Conservation (phyloP, 495 filamentous ascomycete genomes). For the Aspergillus incahuasiensis region DNA sequence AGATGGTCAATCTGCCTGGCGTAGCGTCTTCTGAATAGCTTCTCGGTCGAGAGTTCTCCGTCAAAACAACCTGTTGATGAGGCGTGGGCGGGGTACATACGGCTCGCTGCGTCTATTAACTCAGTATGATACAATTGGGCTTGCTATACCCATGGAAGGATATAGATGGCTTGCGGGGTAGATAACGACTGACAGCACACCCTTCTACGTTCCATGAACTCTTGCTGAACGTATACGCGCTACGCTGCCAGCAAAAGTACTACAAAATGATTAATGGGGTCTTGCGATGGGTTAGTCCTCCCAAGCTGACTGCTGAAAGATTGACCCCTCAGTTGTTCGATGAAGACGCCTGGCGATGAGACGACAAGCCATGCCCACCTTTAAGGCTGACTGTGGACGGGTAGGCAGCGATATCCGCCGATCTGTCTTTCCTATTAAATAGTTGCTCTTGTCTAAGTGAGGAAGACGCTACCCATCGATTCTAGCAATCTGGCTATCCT, state of each 20-base stretch:
- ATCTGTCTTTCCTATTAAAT: too few species aligned
- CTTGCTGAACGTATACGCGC: neutral
- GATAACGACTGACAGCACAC: neutral
- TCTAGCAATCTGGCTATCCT: too few species aligned
- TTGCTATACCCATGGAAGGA: neutral
- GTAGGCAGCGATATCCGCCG: too few species aligned
- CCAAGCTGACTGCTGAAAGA: too few species aligned
- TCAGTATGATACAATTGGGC: neutral
- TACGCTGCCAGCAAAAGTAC: neutral
- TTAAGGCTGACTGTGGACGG: too few species aligned
- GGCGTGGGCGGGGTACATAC: neutral
- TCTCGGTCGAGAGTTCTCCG: neutral
- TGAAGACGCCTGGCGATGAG: too few species aligned
- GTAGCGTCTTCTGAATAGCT: neutral
- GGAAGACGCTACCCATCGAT: too few species aligned
- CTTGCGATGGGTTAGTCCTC: neutral
- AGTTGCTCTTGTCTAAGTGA: too few species aligned
- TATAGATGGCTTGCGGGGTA: constrained; percentile 4
- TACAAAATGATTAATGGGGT: neutral
- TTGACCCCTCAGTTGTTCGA: too few species aligned
- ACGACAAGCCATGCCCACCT: too few species aligned
- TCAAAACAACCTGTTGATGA: neutral
- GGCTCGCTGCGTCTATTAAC: neutral
- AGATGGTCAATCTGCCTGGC: neutral
- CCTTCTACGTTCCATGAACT: neutral